Conservation (phyloP, 2,329 filamentous ascomycete genomes). For the Aspergillus carbonarius region DNA sequence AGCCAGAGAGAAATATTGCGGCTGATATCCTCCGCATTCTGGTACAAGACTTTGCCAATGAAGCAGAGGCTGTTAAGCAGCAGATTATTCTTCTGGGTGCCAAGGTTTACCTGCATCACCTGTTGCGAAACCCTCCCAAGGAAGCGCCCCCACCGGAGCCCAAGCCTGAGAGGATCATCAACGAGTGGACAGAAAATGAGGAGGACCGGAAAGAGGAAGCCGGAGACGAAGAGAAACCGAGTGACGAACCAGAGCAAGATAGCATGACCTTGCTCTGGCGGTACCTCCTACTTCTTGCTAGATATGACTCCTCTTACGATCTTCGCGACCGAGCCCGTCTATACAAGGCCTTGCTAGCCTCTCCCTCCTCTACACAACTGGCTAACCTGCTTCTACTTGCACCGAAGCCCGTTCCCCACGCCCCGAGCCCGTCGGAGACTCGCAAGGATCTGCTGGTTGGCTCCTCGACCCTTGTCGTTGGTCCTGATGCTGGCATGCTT, state of each 20-base stretch:
- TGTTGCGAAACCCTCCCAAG: slow-evolving; percentile 55
- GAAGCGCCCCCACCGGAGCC: slow-evolving; percentile 23
- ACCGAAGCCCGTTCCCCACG: slow-evolving; percentile 89
- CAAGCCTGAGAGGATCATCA: slow-evolving; percentile 19
- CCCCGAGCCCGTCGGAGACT: slow-evolving; percentile 82
- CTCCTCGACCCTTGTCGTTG: slow-evolving; percentile 80
- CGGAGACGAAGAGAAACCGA: slow-evolving; percentile 10
- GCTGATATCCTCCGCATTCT: slow-evolving; percentile 88
- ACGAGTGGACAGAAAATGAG: slow-evolving; percentile 34
- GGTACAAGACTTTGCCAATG: slow-evolving; percentile 77
- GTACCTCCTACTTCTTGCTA: slow-evolving; percentile 78
- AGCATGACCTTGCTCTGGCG: slow-evolving; percentile 77
- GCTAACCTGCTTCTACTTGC: slow-evolving; percentile 88
- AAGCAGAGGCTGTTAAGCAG: slow-evolving; percentile 81
- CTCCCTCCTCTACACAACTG: slow-evolving; percentile 73
- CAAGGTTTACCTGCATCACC: slow-evolving; percentile 91
- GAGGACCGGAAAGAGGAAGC: slow-evolving; percentile 24
- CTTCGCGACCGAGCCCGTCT: slow-evolving; percentile 86
- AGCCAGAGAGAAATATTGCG: slow-evolving; percentile 83
- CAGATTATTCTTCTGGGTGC: slow-evolving; percentile 91
- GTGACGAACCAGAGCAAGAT: slow-evolving; percentile 45
- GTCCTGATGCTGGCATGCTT: slow-evolving; percentile 69
- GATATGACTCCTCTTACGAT: slow-evolving; percentile 94
- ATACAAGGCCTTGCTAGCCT: slow-evolving; percentile 78
- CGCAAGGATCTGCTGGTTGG: slow-evolving; percentile 77